Base-by-base conservation (phyloP, 1,139 yeast species). In the Hyphopichia pseudoburtonii region DNA sequence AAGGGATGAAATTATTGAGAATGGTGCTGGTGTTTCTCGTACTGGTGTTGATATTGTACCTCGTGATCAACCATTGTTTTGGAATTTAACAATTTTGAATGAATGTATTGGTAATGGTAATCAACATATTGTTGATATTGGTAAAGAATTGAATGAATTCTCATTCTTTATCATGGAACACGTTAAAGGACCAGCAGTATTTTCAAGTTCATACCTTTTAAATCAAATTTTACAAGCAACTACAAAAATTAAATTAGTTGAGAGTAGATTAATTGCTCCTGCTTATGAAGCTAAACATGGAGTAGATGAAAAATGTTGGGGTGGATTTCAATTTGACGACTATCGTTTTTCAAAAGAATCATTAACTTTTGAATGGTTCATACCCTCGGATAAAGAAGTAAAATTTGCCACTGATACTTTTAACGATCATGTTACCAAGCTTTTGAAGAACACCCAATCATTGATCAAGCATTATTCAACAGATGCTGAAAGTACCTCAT, bases 21-120 rank as follows among this genome's bases (percentile, higher is more conserved):
- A 90, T 47, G 86, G 82, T 8, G 97, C 97, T 0, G 97, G 97
- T 2, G 66, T 78, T 1, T 66, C 82, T 0, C 75, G 96, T 53
- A 78, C 81, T 15, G 83, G 86, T 1, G 70, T 76, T 3, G 89
- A 83, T 32, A 70, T 86, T 23, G 70, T 82, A 17, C 88, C 88
- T 11, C 72, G 90, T 35, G 98, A 92, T 57, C 83, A 85, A 32
- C 78, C 83, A 10, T 64, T 92, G 12, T 79, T 80, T 29, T 81
- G 96, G 81, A 78, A 85, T 53, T 59, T 88, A 33, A 73, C 82
- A 2, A 77, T 89, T 3, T 62, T 90, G 34, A 81, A 83, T 52
- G 90, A 88, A 57, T 70, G 84, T 32, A 58, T 86, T 31, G 82
- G 89, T 12, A 86, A 84, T 45, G 83, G 94, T 1, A 82, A 83